A percentile compares a stretch with the other conserved stretches of the same genome.
Conservation (phyloP, 305 asterid genomes). For the Solanum hybrid region DNA sequence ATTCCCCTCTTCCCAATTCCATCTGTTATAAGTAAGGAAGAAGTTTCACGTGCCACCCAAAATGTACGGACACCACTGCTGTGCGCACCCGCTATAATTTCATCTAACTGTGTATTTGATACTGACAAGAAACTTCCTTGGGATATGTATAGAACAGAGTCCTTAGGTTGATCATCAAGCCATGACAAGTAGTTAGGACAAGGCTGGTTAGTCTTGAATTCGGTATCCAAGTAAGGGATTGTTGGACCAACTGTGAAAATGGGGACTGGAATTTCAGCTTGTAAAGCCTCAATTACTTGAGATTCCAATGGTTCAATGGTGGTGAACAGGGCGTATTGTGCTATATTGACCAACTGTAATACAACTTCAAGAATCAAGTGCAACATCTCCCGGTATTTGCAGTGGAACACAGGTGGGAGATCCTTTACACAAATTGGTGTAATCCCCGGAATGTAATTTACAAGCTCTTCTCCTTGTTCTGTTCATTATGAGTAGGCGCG, state of each 20-base stretch:
- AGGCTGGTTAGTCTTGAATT: no score
- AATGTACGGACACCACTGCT: no score
- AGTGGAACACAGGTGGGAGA: constrained; percentile 16
- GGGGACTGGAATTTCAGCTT: constrained; percentile 7
- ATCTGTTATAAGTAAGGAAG: not conserved
- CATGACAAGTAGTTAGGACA: no score
- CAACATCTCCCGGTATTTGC: not conserved
- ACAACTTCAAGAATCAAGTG: not conserved
- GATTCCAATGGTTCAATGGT: constrained; percentile 33
- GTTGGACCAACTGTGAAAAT: not conserved
- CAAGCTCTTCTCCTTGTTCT: constrained; percentile 29
- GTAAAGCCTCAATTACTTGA: constrained; percentile 21
- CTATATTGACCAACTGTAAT: not conserved
- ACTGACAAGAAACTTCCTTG: no score
- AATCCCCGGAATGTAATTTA: constrained; percentile 23
- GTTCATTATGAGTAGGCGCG: not conserved
- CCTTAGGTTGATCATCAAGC: no score
- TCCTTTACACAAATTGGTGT: constrained; percentile 17
- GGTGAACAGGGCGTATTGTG: constrained; percentile 25
- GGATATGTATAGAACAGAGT: no score
- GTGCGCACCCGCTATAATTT: no score
- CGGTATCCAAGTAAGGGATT: no score
- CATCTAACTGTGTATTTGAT: no score
- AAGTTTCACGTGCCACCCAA: not conserved
- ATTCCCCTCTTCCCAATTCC: constrained; percentile 14